Evolutionary conservation across 495 filamentous ascomycete genomes (phyloP).

Genomic region (Trichocladium antarcticum): DNA sequence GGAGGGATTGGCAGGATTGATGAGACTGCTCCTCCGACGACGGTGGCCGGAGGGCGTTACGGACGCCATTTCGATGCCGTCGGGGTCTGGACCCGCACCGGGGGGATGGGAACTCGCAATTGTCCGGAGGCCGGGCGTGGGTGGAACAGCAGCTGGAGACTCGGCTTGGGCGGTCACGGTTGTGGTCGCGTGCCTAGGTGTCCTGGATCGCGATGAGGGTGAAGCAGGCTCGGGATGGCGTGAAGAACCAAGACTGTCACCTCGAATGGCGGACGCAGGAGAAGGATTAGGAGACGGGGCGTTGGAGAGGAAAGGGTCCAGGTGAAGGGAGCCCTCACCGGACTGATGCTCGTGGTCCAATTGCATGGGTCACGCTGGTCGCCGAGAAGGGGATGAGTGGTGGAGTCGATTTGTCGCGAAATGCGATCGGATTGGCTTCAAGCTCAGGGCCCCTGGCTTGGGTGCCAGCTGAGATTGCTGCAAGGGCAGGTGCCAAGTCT

Average conservation of each 20-base stretch:
- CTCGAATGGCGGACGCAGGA: not conserved
- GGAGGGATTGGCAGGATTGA: conserved; percentile 32
- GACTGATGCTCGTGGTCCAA: conserved; percentile 4
- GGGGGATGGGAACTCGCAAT: not conserved
- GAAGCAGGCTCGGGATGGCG: not conserved
- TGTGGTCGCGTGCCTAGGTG: conserved; percentile 8
- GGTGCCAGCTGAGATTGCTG: too few relatives aligned
- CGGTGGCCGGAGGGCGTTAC: conserved; percentile 40
- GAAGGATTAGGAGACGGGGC: not conserved
- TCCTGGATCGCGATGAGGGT: not conserved
- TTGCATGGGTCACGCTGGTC: conserved; percentile 1
- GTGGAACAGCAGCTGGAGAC: not conserved
- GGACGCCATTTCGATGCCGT: conserved; percentile 41
- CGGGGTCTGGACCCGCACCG: conserved; percentile 8
- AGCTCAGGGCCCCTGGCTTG: conserved; percentile 2
- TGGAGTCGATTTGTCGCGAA: conserved; percentile 5
- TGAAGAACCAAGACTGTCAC: not conserved
- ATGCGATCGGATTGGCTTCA: conserved; percentile 10
- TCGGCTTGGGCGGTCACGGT: not conserved
- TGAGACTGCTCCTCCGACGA: conserved; percentile 49
- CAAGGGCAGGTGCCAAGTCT: too few relatives aligned
- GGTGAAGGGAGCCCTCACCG: conserved; percentile 1
- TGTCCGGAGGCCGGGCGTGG: not conserved
- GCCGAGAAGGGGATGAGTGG: conserved; percentile 11
- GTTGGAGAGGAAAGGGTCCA: conserved; percentile 4